Conservation (phyloP, 305 asterid species). For the Nicotiana rustica region DNA sequence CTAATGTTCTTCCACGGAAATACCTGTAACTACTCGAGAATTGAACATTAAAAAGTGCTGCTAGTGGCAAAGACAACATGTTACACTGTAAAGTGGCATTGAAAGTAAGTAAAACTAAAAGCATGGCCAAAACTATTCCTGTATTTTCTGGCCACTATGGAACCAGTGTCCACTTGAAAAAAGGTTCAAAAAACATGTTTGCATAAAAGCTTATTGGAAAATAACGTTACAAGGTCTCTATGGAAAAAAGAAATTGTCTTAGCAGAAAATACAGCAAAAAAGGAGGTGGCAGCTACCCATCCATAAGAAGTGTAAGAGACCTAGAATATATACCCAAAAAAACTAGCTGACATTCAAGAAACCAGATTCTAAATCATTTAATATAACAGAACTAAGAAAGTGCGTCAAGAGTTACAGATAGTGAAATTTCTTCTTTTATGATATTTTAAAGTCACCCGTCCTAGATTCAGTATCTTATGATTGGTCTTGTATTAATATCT, state of each 20-base stretch:
- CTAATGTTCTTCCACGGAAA: not conserved
- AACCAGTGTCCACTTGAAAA: not conserved
- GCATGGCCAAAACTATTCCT: not conserved
- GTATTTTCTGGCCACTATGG: not conserved
- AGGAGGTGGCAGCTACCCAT: not conserved
- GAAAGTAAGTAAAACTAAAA: not conserved
- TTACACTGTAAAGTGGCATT: not conserved
- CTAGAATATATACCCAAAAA: not conserved
- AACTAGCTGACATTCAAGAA: not conserved
- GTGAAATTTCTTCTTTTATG: too few species aligned
- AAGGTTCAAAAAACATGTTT: not conserved
- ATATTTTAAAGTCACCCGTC: too few species aligned
- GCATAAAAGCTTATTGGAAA: not conserved
- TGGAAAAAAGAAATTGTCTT: not conserved
- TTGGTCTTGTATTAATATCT: too few species aligned
- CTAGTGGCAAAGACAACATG: not conserved
- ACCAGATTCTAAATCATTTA: not conserved
- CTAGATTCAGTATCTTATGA: too few species aligned
- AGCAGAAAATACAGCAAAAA: not conserved
- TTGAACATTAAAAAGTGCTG: not conserved
- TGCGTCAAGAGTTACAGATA: too few species aligned
- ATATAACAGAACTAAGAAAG: not conserved
- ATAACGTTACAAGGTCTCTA: not conserved
- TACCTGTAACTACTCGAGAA: slow-evolving; percentile 16
- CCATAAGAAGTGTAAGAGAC: not conserved